Evolutionary conservation across 495 filamentous ascomycete genomes (phyloP), one percentile per base, ranked within the genome.

Genomic region (Cercophora newfieldiana): DNA sequence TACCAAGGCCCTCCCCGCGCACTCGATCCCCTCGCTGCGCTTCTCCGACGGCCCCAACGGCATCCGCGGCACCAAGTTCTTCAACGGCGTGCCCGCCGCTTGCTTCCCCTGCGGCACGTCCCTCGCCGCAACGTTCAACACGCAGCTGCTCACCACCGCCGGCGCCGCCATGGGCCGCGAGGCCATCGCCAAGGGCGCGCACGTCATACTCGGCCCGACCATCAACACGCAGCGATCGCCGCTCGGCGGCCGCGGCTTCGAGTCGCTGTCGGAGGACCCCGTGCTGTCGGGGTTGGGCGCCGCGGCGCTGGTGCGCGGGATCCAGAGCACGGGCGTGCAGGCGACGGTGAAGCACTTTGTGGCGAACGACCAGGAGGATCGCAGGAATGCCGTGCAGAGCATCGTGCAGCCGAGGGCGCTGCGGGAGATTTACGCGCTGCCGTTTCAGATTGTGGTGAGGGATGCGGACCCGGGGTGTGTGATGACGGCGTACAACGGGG

Each of bases 271-370:
- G 54, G 91, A 93, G 69, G 91, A 94, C 71, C 90, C 90, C 7
- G 78, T 89, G 8, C 80, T 94, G 2, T 85, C 90, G 3, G 91
- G 91, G 0, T 81, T 82, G 5, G 77, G 89, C 24, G 90, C 91
- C 21, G 90, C 88, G 0, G 78, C 86, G 49, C 79, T 90, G 30
- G 85, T 88, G 65, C 86, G 86, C 67, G 90, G 90, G 12, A 84
- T 94, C 47, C 89, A 94, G 73, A 83, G 82, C 31, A 89, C 85
- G 44, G 88, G 89, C 2, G 85, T 93, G 24, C 86, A 85, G 24
- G 88, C 90, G 0, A 90, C 88, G 0, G 78, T 92, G 56, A 94
- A 93, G 81, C 91, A 94, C 72, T 94, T 91, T 70, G 87, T 90
- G n/a, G 88, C 86, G 67, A 94, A 93, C 73, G 91, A 93, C 70